Percentiles rank a stretch among this genome's conserved stretches.
These are phyloP conservation scores for Pilobolus umbonatus DNA, from an alignment of 192 early-diverging fungal species.

Conservation along the genomic window DNA sequence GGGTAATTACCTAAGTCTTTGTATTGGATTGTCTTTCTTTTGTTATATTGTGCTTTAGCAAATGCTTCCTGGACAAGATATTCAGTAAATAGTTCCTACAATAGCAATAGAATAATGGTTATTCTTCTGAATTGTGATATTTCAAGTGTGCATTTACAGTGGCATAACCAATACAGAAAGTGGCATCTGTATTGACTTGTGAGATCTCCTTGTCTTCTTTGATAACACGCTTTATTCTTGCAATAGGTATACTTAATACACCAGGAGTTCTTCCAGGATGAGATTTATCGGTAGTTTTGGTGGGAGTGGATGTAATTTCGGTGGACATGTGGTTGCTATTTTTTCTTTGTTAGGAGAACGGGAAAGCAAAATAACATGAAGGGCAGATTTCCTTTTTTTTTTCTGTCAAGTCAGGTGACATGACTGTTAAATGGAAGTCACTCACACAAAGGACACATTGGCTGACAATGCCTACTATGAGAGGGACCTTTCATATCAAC, in stretches of 20 bases:
- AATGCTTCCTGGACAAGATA: conserved; percentile 59
- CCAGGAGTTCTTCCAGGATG: conserved; percentile 36
- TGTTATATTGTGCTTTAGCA: conserved; percentile 56
- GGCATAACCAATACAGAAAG: conserved; percentile 60
- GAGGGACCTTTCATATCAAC: too few relatives aligned
- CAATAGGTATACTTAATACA: conserved; percentile 51
- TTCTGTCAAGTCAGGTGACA: too few relatives aligned
- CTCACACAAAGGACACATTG: too few relatives aligned
- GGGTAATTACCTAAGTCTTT: conserved; percentile 57
- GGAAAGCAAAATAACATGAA: too few relatives aligned
- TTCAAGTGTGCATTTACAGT: conserved; percentile 43
- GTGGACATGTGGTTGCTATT: too few relatives aligned
- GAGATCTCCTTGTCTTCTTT: conserved; percentile 73
- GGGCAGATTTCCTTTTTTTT: too few relatives aligned
- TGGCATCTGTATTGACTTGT: conserved; percentile 61
- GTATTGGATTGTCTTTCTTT: conserved; percentile 69
- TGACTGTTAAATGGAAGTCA: too few relatives aligned
- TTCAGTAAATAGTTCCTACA: conserved; percentile 64
- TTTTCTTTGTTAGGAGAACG: too few relatives aligned
- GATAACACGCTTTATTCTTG: conserved; percentile 67
- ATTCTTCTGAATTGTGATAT: not conserved
- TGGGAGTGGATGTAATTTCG: not conserved
- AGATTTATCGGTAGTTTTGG: not conserved
- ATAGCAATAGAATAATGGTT: not conserved
- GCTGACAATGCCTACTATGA: too few relatives aligned